Base-by-base conservation (phyloP, 352 stramenopile species). In the Sclerospora graminicola region DNA sequence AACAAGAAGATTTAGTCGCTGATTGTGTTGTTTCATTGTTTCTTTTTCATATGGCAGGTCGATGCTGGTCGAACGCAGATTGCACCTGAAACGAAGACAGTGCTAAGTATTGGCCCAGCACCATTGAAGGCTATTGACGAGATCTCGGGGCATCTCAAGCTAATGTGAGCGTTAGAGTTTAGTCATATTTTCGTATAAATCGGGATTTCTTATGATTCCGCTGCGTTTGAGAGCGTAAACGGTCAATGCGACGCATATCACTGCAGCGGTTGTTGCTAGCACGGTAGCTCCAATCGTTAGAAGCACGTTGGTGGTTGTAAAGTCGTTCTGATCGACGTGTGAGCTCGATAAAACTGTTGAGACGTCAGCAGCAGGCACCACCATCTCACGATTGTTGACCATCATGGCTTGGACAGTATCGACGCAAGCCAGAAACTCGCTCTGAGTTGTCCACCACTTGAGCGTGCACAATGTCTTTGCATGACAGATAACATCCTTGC, bases 41-140 rank as follows among this genome's bases (percentile, higher is more conserved):
- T 33, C 4, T 4, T 8, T 35, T n/a, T 41, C 35, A 8, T 41
- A 13, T 47, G 34, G 13, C 42, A 87, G 78, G 42, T 85, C 43
- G 81, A 93, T 24, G 81, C 81, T 18, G 81, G 81, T 0, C 70
- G 81, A 23, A 93, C 81, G 41, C 81, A 93, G 61, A 93, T 93
- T 54, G 81, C 81, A 5, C 76, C 78, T 0, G 70, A 89, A 16
- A 82, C 60, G 24, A 93, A 93, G 71, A 93, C 81, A 5, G 81
- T 93, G 31, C 35, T 93, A 32, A 70, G 66, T 35, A 89, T 93
- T 42, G 81, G 81, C 0, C 81, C 81, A 0, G 81, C 81, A 2
- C 66, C 81, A 11, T 55, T 89, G 18, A 61, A 72, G 18, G 71
- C 53, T 20, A 70, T 92, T 45, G 67, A 92, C 47, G 64, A 68